These are phyloP conservation scores for Hypoxylon sp. DNA, from an alignment of 2,329 filamentous ascomycete species.

Conservation along the genomic window DNA sequence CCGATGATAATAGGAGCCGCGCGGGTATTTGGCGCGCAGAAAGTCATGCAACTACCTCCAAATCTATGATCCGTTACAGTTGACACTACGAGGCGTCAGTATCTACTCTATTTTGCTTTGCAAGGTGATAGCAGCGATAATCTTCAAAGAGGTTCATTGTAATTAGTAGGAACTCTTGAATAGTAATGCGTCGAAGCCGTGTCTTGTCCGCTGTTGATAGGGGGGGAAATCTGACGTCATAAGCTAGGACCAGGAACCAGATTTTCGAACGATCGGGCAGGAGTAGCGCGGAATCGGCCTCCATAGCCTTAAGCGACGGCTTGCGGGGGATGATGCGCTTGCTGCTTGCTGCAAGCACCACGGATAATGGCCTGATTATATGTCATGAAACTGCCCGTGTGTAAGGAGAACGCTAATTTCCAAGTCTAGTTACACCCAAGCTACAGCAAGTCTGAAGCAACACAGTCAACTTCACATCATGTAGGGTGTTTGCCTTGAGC, in stretches of 20 bases:
- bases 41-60: not conserved
- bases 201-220: not conserved
- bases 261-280: constrained; percentile 19
- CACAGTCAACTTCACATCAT: constrained; percentile 2
- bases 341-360: constrained; percentile 24
- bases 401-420: not conserved
- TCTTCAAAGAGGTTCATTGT: not conserved
- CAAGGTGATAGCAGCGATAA: not conserved
- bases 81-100: not conserved
- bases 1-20: not conserved
- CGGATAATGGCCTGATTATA: constrained; percentile 25
- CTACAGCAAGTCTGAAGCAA: constrained; percentile 5
- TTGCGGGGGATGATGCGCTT: constrained; percentile 27
- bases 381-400: not conserved
- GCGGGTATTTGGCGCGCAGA: not conserved
- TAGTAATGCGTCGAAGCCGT: not conserved
- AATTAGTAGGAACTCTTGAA: not conserved
- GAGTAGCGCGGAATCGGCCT: constrained; percentile 30
- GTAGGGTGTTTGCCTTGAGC: constrained; percentile 8
- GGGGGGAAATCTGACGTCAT: not conserved
- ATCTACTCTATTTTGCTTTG: not conserved
- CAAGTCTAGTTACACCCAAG: constrained; percentile 4
- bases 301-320: constrained; percentile 19
- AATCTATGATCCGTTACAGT: not conserved
- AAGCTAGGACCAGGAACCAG: not conserved